These are phyloP conservation scores for Erythrophleum fordii DNA, from an alignment of 306 rosid genomes.

Conservation along the genomic window DNA sequence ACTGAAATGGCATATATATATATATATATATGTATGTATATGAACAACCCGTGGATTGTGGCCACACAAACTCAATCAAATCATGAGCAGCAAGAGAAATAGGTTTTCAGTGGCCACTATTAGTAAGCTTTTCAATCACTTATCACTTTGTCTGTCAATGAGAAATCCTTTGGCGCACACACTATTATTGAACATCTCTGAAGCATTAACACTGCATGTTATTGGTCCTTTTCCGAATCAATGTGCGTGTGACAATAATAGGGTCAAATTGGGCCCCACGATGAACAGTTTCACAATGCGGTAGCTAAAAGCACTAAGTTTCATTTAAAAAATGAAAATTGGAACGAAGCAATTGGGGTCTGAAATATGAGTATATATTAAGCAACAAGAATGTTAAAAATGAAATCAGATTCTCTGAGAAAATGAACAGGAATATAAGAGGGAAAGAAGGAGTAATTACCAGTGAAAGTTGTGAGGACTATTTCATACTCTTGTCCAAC, in stretches of 20 bases:
- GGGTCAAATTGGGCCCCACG: background rate
- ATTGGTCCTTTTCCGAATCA: background rate
- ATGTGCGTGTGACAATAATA: background rate
- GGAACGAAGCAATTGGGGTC: background rate
- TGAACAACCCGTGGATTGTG: conserved; percentile 28
- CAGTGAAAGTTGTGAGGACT: conserved; percentile 91
- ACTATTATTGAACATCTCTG: background rate
- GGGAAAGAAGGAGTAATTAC: conserved; percentile 43
- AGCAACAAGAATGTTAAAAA: background rate
- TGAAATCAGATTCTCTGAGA: background rate
- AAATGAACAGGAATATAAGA: background rate
- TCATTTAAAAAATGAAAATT: background rate
- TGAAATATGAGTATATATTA: background rate
- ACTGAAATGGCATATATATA: conserved; percentile 2
- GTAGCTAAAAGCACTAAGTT: background rate
- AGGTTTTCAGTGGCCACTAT: background rate
- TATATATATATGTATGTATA: too few relatives aligned
- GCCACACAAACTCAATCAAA: conserved; percentile 17
- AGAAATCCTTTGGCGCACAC: background rate
- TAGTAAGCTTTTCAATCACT: conserved; percentile 17
- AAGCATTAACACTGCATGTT: background rate
- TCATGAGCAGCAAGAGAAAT: background rate
- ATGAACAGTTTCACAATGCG: background rate
- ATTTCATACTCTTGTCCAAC: conserved; percentile 86
- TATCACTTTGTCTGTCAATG: background rate